Base-by-base conservation (phyloP, 805 yeast genomes). In the Candida anglica region DNA sequence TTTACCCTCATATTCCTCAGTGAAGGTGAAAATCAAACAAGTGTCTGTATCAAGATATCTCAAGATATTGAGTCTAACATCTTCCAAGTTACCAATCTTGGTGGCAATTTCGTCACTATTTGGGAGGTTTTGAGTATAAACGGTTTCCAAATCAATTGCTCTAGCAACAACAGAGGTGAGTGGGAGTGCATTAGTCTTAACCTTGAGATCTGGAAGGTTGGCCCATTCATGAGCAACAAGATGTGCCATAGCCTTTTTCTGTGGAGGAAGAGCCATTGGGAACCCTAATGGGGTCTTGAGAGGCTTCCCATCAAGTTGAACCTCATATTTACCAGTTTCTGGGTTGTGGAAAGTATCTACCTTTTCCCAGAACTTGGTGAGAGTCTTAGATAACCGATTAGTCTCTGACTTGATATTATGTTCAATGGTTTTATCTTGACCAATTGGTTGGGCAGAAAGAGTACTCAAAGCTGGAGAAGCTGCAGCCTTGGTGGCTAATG, bases 41-140 rank as follows among this genome's bases (percentile, higher is more conserved):
- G 98, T 88, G 58, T 93, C 99, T 0, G 98, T 93, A 56, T 93
- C 98, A 38, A 94, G 66, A 52, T 89, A 93, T 36, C 89, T 77
- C 50, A 91, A 63, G 41, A 93, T 61, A 42, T 73, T 74, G 27
- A 69, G 58, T 40, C 76, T 72, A 15, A 86, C 74, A 27, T 73
- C 75, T 4, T 69, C 73, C 27, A 77, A 60, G 40, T 68, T 74
- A 7, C 89, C 88, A 24, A 80, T 70, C 52, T 83, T 82, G 27
- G 80, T 75, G 11, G 68, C 55, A 32, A 71, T 53, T 32, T 75
- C 81, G 8, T 50, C 45, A 39, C 70, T 68, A 3, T 62, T 60
- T 2, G 60, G 56, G 0, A 41, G 42, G 8, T 27, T 16, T 8
- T 33, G 35, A 5, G 30, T 25, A 38, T 55, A 54, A 36, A 61